Conservation (phyloP, 1,139 yeast genomes). For the Fermentozyma sake region DNA sequence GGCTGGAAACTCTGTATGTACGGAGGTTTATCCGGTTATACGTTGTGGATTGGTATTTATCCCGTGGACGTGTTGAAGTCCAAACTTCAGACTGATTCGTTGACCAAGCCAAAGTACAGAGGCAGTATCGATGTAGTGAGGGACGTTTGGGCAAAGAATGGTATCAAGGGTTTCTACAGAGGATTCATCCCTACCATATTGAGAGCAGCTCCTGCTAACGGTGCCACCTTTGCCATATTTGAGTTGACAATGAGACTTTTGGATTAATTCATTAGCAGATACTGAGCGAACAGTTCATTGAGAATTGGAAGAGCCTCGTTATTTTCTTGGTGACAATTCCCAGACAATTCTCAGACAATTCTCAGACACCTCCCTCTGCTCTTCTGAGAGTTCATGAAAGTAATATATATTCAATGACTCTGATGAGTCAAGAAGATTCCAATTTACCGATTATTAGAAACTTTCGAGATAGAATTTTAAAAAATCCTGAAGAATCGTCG, state of each 20-base stretch:
- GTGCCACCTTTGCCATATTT: slow-evolving; percentile 90
- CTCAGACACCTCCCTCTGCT: too few relatives aligned
- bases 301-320: too few relatives aligned
- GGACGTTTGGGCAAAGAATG: slow-evolving; percentile 50
- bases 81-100: slow-evolving; percentile 76
- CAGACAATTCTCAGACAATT: too few relatives aligned
- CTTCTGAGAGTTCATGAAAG: too few relatives aligned
- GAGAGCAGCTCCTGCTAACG: slow-evolving; percentile 96
- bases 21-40: slow-evolving; percentile 84
- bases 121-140: slow-evolving; percentile 52
- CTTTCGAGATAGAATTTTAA: too few relatives aligned
- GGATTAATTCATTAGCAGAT: too few relatives aligned
- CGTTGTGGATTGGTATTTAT: slow-evolving; percentile 77
- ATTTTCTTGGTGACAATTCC: too few relatives aligned
- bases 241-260: slow-evolving; percentile 76
- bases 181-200: slow-evolving; percentile 88
- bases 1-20: slow-evolving; percentile 76
- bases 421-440: too few relatives aligned
- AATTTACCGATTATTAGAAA: too few relatives aligned
- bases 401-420: too few relatives aligned
- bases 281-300: too few relatives aligned
- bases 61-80: slow-evolving; percentile 87
- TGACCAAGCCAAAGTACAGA: slow-evolving; percentile 45
- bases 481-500: too few relatives aligned
- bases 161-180: slow-evolving; percentile 73